Conservation (phyloP, 2,329 filamentous ascomycete genomes). For the Claviceps capensis region DNA sequence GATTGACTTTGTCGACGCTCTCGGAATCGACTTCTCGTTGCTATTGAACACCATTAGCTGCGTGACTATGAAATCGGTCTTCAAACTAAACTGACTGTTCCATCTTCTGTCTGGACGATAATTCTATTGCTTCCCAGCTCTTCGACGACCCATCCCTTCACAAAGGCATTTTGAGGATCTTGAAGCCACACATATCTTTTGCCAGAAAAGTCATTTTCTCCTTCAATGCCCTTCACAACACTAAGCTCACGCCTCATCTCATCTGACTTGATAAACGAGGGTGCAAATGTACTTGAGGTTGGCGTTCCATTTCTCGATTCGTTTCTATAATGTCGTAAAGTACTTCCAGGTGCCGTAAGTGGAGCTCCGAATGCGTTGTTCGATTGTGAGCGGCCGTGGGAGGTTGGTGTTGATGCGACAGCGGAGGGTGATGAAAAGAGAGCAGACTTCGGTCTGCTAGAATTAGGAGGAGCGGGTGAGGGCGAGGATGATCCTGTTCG, state of each 20-base stretch:
- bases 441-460: conserved; percentile 59
- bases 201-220: conserved; percentile 96
- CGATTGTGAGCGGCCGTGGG: conserved; percentile 58
- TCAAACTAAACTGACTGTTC: conserved; percentile 46
- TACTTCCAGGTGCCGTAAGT: conserved; percentile 23
- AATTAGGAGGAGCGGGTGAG: conserved; percentile 40
- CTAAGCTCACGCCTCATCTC: conserved; percentile 49
- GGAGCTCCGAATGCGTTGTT: conserved; percentile 35
- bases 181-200: conserved; percentile 97
- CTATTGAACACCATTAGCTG: conserved; percentile 26
- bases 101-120: conserved; percentile 86
- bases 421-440: conserved; percentile 48
- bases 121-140: conserved; percentile 58
- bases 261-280: conserved; percentile 86
- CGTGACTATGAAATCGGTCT: neutral
- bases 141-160: conserved; percentile 84
- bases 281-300: conserved; percentile 75
- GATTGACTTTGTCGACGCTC: conserved; percentile 95
- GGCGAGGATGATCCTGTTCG: conserved; percentile 41
- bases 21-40: conserved; percentile 80
- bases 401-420: conserved; percentile 24
- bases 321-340: conserved; percentile 28
- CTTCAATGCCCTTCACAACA: conserved; percentile 63
- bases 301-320: conserved; percentile 54
- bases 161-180: conserved; percentile 74